Percentiles rank a stretch among this genome's conserved stretches.
Evolutionary conservation across 441 rosid genomes (phyloP).

Genomic region (Populus hybrid): DNA sequence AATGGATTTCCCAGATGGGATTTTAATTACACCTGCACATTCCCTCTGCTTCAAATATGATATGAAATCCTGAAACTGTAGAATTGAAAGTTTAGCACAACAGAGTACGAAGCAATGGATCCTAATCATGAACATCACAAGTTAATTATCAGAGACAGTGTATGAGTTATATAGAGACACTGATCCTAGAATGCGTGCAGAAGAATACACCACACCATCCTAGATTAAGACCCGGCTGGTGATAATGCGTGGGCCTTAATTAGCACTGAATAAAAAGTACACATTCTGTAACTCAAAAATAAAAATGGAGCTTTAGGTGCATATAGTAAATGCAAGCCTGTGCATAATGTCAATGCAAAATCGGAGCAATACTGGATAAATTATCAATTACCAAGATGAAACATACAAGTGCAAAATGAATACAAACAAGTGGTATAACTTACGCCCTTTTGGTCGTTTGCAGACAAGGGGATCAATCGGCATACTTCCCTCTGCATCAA

Average conservation of each 20-base stretch:
- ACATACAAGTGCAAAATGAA: background rate
- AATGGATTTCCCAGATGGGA: conserved; percentile 62
- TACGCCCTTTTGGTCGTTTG: conserved; percentile 78
- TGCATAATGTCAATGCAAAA: background rate
- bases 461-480: conserved; percentile 65
- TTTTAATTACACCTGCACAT: conserved; percentile 94
- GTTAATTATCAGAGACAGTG: too few relatives aligned
- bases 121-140: background rate
- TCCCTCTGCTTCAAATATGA: conserved; percentile 90
- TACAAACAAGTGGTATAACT: conserved; percentile 25
- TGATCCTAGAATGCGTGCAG: background rate
- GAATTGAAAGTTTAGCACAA: conserved; percentile 1
- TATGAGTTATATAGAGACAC: background rate
- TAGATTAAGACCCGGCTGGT: background rate
- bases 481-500: conserved; percentile 92
- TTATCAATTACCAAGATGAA: background rate
- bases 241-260: background rate
- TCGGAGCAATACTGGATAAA: conserved; percentile 1
- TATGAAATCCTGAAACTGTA: conserved; percentile 89
- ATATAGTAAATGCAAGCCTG: background rate
- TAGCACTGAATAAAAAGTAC: background rate
- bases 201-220: background rate
- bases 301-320: too few relatives aligned
- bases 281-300: background rate
- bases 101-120: background rate